Evolutionary conservation across 257 asterid species (phyloP).

Genomic region (Gardenia jasminoides): DNA sequence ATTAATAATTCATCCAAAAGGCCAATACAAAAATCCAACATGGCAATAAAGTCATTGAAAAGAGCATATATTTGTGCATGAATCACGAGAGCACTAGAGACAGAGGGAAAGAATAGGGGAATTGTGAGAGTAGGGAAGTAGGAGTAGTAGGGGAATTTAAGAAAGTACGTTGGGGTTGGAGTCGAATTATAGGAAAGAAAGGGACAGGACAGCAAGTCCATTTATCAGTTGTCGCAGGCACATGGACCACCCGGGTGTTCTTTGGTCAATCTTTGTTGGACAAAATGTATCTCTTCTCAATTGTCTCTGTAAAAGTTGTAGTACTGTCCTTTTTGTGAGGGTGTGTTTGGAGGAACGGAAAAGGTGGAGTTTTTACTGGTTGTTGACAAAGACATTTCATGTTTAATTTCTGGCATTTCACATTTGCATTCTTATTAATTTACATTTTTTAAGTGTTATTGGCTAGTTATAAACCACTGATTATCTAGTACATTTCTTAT

Average conservation of each 20-base stretch:
- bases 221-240: not conserved
- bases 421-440: no score
- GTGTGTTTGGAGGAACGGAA: no score
- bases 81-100: not conserved
- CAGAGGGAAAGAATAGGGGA: no score
- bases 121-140: not conserved
- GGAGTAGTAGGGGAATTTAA: not conserved
- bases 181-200: slow-evolving; percentile 9
- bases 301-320: no score
- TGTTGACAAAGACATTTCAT: no score
- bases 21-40: not conserved
- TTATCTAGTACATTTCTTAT: no score
- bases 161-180: not conserved
- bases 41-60: not conserved
- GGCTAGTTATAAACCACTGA: no score
- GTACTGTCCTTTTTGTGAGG: no score
- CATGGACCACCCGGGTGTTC: not conserved
- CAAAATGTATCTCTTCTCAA: not conserved
- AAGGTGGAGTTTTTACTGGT: no score
- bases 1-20: not conserved
- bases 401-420: no score
- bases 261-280: slow-evolving; percentile 10
- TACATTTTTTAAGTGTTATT: no score
- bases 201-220: not conserved
- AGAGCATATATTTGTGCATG: not conserved